Base-by-base conservation (phyloP, 768 basidiomycete species). In the Candolleomyces aberdarensis region DNA sequence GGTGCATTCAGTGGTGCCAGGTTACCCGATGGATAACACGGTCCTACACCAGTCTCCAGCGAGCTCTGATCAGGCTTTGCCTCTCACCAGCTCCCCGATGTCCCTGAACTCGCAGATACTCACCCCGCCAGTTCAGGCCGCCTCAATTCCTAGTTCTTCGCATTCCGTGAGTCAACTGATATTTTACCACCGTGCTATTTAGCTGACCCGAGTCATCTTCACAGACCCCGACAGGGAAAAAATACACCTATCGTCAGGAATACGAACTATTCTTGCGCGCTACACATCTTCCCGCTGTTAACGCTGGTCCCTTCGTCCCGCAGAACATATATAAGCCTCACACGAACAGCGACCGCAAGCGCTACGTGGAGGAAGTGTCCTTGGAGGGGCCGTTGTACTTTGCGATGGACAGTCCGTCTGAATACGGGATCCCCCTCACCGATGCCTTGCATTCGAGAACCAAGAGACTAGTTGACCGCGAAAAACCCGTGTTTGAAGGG, bases 311-410 rank as follows among this genome's bases (percentile, higher is more conserved):
- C n/a, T 86, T 89, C 66, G 72, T 92, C 14, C 89, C 87, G 10
- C 91, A 92, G 70, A 73, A 65, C 32, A 85, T 88, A 72, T 92
- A 92, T 69, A 83, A 83, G 63, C 91, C 91, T 1, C 86, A 89
- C 67, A 91, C 91, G 3, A 85, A 84, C 57, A 89, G 87, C 61
- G 90, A 92, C 71, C 81, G 84, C 41, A 84, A 85, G 43, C 86
- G 91, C 20, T 92, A 92, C 64, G 89, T 92, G 26, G 86, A 85
- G 59, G 86, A 91, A 56, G 85, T 87, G 44, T 68, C 79, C 1
- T 76, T 92, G 50, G 85, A 87, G 65, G 70, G 70, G 4, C 88
- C 89, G 1, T 85, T 92, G 62, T 80, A 82, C 65, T 92, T 92
- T 69, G 77, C 72, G 70, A 78, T 78, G 61, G 75, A 82, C 22